Evolutionary conservation across 805 yeast species (phyloP).

Genomic region (Starmera dryadoides): DNA sequence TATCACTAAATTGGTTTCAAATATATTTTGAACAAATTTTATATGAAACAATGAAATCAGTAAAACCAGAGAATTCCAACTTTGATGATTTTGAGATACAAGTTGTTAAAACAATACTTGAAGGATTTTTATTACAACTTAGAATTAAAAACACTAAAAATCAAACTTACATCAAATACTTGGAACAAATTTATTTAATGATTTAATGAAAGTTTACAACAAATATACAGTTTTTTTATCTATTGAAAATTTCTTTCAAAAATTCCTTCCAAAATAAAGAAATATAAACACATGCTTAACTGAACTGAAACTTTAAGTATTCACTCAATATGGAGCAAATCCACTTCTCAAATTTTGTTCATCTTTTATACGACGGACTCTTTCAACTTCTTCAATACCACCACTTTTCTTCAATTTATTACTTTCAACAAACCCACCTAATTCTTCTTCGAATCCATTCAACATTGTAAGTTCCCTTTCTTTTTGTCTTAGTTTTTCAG

Average conservation of each 20-base stretch:
- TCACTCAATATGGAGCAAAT: slow-evolving; percentile 27
- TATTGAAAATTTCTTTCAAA: background rate
- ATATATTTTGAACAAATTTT: slow-evolving; percentile 2
- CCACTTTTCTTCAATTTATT: slow-evolving; percentile 74
- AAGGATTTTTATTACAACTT: slow-evolving; percentile 9
- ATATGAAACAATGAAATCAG: background rate
- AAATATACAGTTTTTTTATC: background rate
- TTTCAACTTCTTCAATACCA: slow-evolving; percentile 82
- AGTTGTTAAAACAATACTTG: slow-evolving; percentile 2
- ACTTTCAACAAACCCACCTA: slow-evolving; percentile 78
- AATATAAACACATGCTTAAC: slow-evolving; percentile 2
- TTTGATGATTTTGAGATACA: background rate
- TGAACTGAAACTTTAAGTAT: too few relatives aligned
- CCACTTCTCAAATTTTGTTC: slow-evolving; percentile 57
- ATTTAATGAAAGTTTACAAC: background rate
- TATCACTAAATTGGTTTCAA: slow-evolving; percentile 1
- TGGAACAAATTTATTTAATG: background rate
- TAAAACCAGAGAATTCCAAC: background rate
- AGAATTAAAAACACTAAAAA: slow-evolving; percentile 8
- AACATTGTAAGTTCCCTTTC: slow-evolving; percentile 51
- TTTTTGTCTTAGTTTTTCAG: slow-evolving; percentile 71
- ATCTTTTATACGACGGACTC: slow-evolving; percentile 59
- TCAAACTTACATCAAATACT: slow-evolving; percentile 4
- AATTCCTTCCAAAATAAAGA: background rate
- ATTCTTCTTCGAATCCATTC: slow-evolving; percentile 76